phyloP scores from a whole-genome alignment of 1,284 basidiomycete genomes.

The Moesziomyces sp. region DNA sequence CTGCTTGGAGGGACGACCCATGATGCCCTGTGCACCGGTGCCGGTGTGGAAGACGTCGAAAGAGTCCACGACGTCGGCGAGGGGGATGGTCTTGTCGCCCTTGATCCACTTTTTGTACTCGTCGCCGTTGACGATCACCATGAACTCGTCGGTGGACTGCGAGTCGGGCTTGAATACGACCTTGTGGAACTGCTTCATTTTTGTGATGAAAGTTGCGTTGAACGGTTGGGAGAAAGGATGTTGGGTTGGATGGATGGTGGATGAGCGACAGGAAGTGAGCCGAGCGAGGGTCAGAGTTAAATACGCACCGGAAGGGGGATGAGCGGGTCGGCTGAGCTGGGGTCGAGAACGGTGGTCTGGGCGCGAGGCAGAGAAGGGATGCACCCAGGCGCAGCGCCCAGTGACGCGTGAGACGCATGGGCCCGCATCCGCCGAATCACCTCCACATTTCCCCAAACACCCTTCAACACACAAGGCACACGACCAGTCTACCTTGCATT shows the following conservation, averaged over 20 bases:
- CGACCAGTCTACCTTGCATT: too few species aligned
- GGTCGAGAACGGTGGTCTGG: background rate
- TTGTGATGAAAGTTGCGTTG: constrained; percentile 1
- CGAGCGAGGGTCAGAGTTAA: background rate
- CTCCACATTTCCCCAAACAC: too few species aligned
- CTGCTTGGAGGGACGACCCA: constrained; percentile 68
- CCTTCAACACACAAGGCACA: too few species aligned
- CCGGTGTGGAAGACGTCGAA: constrained; percentile 69
- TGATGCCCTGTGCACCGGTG: constrained; percentile 68
- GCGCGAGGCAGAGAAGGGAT: background rate
- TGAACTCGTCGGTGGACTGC: constrained; percentile 67
- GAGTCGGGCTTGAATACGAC: constrained; percentile 68
- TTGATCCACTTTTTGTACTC: constrained; percentile 67
- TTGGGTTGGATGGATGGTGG: background rate
- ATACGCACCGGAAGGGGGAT: background rate
- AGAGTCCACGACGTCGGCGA: constrained; percentile 68
- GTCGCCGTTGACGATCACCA: constrained; percentile 66
- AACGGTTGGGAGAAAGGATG: background rate
- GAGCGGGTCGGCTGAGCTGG: background rate
- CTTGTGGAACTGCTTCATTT: constrained; percentile 55
- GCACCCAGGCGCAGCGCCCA: background rate
- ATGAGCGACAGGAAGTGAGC: background rate
- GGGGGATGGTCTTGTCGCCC: constrained; percentile 68
- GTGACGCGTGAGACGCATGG: constrained; percentile 5
- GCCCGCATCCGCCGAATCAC: too few species aligned